Base-by-base conservation (phyloP, 106 monocot genomes). In the Apostasia shenzhenica region DNA sequence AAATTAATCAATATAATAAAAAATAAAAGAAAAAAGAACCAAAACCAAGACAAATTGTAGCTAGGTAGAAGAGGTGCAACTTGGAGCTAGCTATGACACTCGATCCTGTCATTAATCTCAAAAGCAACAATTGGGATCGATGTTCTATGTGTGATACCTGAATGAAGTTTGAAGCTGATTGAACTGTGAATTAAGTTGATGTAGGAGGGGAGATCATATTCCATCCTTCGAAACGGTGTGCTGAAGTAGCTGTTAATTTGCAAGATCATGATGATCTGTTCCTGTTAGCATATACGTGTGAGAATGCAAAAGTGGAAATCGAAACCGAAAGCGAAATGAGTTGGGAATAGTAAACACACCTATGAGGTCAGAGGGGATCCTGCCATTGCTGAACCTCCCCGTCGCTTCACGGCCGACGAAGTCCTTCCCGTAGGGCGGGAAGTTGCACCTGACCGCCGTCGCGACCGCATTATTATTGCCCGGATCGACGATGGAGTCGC, bases 401-500 rank as follows among this genome's bases (percentile, higher is more conserved):
- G 87, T 94, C 51, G 90, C 75, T 8, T 13, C 44, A 51, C 85
- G 90, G 37, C 69, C 80, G 5, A 64, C 55, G 64, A 90, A 94
- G 59, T 94, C 87, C 48, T 62, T 57, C 11, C 90, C 94, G 40
- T 90, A 94, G 0, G 94, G 94, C 0, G 83, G 82, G 81, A 90
- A 94, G 67, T 94, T 76, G 76, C 87, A 79, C 72, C 77, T 82
- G 64, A 81, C 63, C 12, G 75, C 57, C 2, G 90, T 90, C 13
- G 41, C 39, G 44, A 87, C 70, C 48, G 14, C 75, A 67, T 94
- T 90, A 76, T 94, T 90, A 82, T 90, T 90, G 40, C 94, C 94
- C 0, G 94, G 73, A 54, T 94, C 94, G n/a, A 94, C 82, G n/a
- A 87, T 81, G 8, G 94, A 94, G 81, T 94, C 94, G 0, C 90